Percentiles rank a stretch among this genome's conserved stretches.
Conservation (phyloP, 179 eudicot genomes). For the Drosera spatulata region DNA sequence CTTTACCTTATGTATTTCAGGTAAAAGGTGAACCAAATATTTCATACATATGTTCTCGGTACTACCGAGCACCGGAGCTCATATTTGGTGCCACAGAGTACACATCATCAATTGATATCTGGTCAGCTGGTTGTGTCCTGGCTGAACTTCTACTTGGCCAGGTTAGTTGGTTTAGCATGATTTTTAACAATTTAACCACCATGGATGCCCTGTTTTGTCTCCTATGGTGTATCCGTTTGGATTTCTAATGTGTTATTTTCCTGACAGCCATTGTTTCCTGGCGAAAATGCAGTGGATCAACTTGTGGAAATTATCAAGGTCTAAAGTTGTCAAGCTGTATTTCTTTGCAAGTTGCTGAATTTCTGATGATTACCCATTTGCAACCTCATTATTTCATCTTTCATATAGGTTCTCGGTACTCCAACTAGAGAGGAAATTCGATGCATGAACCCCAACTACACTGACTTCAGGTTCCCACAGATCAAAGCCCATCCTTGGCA, state of each 20-base stretch:
- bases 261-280: conserved; percentile 77
- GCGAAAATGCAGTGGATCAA: conserved; percentile 94
- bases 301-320: conserved; percentile 95
- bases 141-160: conserved; percentile 82
- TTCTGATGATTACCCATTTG: no score
- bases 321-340: background rate
- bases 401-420: conserved; percentile 72
- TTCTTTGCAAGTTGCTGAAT: no score
- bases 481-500: conserved; percentile 92
- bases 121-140: conserved; percentile 94
- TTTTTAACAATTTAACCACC: background rate
- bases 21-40: conserved; percentile 82
- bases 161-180: conserved; percentile 21
- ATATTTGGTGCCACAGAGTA: conserved; percentile 96
- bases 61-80: conserved; percentile 82
- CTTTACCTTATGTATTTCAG: conserved; percentile 9
- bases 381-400: background rate
- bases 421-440: conserved; percentile 92
- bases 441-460: conserved; percentile 81
- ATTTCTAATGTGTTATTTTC: background rate
- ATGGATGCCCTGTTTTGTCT: background rate
- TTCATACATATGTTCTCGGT: conserved; percentile 85
- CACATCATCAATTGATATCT: conserved; percentile 72
- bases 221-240: conserved; percentile 2
- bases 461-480: conserved; percentile 85